phyloP scores from a whole-genome alignment of 306 rosid species.

The Adenanthera pavonina region DNA sequence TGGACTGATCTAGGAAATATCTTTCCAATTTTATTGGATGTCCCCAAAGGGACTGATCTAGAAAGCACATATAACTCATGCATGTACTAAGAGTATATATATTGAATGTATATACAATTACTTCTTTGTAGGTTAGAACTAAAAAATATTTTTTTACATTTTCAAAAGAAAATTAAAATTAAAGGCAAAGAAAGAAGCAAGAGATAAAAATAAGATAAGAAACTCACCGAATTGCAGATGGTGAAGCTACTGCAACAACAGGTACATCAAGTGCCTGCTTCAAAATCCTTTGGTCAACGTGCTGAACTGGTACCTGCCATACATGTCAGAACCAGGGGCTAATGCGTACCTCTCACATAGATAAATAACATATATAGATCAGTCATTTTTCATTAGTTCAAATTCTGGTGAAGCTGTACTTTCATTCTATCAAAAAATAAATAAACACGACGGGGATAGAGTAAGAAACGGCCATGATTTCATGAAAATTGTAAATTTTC shows the following conservation, averaged over 20 bases:
- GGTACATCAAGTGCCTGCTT: conserved; percentile 81
- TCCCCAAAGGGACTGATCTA: neutral
- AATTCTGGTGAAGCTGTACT: neutral
- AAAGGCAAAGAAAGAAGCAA: neutral
- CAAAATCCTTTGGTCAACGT: conserved; percentile 62
- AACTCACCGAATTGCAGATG: conserved; percentile 84
- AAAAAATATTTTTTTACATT: neutral
- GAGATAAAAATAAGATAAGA: conserved; percentile 12
- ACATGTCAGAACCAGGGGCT: conserved; percentile 36
- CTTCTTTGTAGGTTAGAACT: conserved; percentile 23
- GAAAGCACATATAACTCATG: neutral
- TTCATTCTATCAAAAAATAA: conserved; percentile 10
- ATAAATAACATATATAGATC: conserved; percentile 21
- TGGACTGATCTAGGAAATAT: neutral
- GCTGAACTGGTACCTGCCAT: conserved; percentile 79
- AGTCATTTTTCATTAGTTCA: conserved; percentile 3
- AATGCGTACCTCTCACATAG: conserved; percentile 21
- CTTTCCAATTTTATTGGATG: too few relatives aligned
- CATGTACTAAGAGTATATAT: conserved; percentile 4
- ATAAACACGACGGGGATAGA: neutral
- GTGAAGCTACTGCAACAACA: conserved; percentile 93
- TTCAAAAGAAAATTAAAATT: neutral
- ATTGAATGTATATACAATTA: conserved; percentile 18
- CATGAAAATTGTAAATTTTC: conserved; percentile 1
- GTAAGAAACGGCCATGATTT: neutral